Base-by-base conservation (phyloP, 257 asterid genomes). In the Lithospermum erythrorhizon region DNA sequence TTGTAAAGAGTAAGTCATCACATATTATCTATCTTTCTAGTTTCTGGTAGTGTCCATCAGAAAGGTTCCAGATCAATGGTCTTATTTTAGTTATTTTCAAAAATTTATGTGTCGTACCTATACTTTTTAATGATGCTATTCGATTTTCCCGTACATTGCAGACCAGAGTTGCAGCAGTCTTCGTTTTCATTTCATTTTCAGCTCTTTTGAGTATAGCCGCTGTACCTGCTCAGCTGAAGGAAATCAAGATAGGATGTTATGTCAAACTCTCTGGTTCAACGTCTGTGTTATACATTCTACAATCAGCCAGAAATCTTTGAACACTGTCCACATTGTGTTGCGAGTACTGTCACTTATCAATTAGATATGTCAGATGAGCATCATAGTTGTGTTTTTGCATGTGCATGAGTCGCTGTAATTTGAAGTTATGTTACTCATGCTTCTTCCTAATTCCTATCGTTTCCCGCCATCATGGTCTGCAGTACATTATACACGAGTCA, bases 151-250 rank as follows among this genome's bases (percentile, higher is more conserved):
- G 69, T 30, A 6, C 55, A 67, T 65, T 80, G 80, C 95, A 93
- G 99, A 76, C 87, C 21, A 82, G 99, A 78, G 95, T 83, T 21
- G 95, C 90, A 60, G 96, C 99, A 62, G 55, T 89, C 55, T 93
- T 89, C 75, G 82, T 79, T 48, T 93, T 89, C 66, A 75, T 89
- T 20, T 89, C 99, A 18, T 89, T 89, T 72, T 71, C 86, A 22
- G 89, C 97, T 23, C 87, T 93, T 69, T 74, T 93, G 65, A 82
- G 96, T 64, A 83, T 85, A 49, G 97, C 99, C 18, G 95, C 95
- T 61, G 84, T 83, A 62, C 97, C 99, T 32, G 90, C 96, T 19
- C 95, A 83, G 49, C 73, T 86, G 72, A 93, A 89, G 70, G 99
- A 93, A 78, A 80, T 83, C 67, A 76, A 89, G 97, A 97, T 93